Conservation (phyloP, 768 basidiomycete species). For the Xerocomellus amylosporus region DNA sequence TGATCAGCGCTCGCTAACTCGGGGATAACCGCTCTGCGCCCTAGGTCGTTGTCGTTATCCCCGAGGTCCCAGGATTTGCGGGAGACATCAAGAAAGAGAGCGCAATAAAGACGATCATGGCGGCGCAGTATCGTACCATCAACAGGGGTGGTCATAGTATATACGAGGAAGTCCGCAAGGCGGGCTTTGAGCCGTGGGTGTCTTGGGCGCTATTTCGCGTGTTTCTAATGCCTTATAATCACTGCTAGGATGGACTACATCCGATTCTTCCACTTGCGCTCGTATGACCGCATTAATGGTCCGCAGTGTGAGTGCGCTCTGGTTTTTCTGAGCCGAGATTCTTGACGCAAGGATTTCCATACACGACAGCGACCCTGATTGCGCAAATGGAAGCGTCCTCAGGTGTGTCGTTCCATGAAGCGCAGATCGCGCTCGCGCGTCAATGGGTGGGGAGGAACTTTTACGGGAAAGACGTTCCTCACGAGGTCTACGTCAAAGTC, state of each 20-base stretch:
- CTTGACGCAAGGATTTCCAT: conserved; percentile 14
- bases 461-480: conserved; percentile 36
- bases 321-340: conserved; percentile 12
- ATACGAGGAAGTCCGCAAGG: conserved; percentile 75
- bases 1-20: background rate
- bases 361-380: conserved; percentile 47
- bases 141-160: conserved; percentile 87
- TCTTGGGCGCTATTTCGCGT: background rate
- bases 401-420: conserved; percentile 79
- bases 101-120: conserved; percentile 80
- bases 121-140: conserved; percentile 83
- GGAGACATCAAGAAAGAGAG: conserved; percentile 71
- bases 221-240: background rate
- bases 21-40: background rate
- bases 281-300: conserved; percentile 88
- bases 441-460: conserved; percentile 63
- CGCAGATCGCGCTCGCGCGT: conserved; percentile 80
- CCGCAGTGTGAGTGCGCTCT: conserved; percentile 47
- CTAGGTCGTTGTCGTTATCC: conserved; percentile 83
- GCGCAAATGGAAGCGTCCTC: conserved; percentile 67
- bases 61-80: conserved; percentile 89
- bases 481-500: conserved; percentile 56
- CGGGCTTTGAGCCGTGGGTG: conserved; percentile 74
- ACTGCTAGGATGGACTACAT: conserved; percentile 71
- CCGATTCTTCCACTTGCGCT: conserved; percentile 87